Conservation (phyloP, 129 eudicot species). For the Mikania micrantha region DNA sequence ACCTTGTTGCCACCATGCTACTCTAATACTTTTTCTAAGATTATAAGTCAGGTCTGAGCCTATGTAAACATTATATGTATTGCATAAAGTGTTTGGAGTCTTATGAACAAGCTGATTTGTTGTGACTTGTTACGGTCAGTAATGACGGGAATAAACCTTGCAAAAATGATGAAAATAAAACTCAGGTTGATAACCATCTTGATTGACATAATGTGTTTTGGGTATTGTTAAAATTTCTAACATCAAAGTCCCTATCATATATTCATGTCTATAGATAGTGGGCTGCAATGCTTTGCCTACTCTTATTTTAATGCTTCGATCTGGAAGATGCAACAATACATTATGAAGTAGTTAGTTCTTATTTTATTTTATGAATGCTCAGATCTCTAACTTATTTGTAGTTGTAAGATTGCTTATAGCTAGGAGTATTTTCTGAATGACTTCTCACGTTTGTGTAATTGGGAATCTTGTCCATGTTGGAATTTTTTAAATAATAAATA, state of each 20-base stretch:
- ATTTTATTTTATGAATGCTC: not conserved
- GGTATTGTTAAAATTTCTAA: not conserved
- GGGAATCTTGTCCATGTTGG: constrained; percentile 63
- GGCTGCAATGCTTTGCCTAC: constrained; percentile 89
- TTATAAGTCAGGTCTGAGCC: too few relatives aligned
- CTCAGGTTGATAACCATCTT: constrained; percentile 45
- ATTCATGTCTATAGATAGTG: constrained; percentile 83
- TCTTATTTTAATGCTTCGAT: constrained; percentile 80
- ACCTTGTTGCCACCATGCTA: too few relatives aligned
- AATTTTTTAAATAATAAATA: too few relatives aligned
- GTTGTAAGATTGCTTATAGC: constrained; percentile 11
- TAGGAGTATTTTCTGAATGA: constrained; percentile 18
- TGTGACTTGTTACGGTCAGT: too few relatives aligned
- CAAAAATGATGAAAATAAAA: constrained; percentile 82
- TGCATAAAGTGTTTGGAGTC: too few relatives aligned
- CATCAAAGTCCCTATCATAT: not conserved
- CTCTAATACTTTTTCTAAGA: too few relatives aligned
- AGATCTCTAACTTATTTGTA: constrained; percentile 3
- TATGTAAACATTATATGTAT: too few relatives aligned
- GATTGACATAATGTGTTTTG: not conserved
- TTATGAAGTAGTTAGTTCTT: constrained; percentile 71
- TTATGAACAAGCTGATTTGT: too few relatives aligned
- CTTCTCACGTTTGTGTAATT: constrained; percentile 53
- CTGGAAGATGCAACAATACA: constrained; percentile 88
- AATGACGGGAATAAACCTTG: too few relatives aligned